Base-by-base conservation (phyloP, 805 yeast species). In the Candida coleopterorum region DNA sequence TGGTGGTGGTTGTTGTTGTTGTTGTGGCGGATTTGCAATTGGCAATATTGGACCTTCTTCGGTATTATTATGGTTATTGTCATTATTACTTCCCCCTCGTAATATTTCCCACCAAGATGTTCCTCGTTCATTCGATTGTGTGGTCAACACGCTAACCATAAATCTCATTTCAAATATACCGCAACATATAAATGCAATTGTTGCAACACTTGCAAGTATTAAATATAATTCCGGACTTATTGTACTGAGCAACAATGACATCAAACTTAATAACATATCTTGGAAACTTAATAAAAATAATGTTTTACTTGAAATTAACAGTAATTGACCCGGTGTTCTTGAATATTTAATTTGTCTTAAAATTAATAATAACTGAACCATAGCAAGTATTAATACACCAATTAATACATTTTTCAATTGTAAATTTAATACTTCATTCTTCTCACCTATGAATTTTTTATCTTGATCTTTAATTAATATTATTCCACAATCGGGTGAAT, bases 401-500 rank as follows among this genome's bases (percentile, higher is more conserved):
- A 62, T 42, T 14, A 80, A 74, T 37, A 42, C 68, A 9, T 40
- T 35, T 53, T 56, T 78, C 54, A 25, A 73, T 55, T 34, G 50
- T 4, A 44, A 36, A 28, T 53, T 50, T 24, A 54, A 60, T 15
- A 73, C 67, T 49, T 81, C 89, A 34, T 63, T 57, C 42, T 79
- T 74, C n/a, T 72, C 60, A 1, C 96, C 96, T 5, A 59, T 38
- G 23, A 64, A 45, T 4, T 39, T 39, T 4, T 38, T 35, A 5
- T 40, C 42, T 6, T 43, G 38, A 22, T 48, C 45, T 18, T 46
- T 48, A 22, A 43, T 54, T 4, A 85, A 42, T 2, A 73, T 53
- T 2, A 81, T 51, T 0, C 89, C 95, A 64, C 97, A 89, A 53
- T 89, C 95, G 0, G 97, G 97, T 0, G 96, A 86, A 50, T 85